phyloP scores from a whole-genome alignment of 768 basidiomycete genomes.

The Phanerochaete carnosa region DNA sequence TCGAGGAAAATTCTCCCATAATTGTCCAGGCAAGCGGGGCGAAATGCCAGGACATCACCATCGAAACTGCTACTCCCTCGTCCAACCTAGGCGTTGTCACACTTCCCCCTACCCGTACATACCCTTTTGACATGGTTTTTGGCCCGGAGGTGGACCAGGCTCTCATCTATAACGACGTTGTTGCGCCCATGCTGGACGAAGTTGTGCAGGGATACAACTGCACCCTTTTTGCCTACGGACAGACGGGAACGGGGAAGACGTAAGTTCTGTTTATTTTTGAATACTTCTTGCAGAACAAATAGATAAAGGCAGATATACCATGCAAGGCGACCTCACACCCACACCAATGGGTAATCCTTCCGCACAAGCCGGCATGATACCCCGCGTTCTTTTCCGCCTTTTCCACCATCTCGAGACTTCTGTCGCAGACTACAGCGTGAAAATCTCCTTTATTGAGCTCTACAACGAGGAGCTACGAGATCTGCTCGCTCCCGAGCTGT shows the following conservation, averaged over 20 bases:
- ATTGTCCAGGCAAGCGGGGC: slow-evolving; percentile 80
- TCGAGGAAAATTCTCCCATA: slow-evolving; percentile 82
- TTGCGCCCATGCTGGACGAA: slow-evolving; percentile 88
- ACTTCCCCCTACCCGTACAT: slow-evolving; percentile 77
- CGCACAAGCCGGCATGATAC: slow-evolving; percentile 91
- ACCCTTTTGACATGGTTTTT: slow-evolving; percentile 94
- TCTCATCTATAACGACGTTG: slow-evolving; percentile 91
- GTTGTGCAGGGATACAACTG: slow-evolving; percentile 97
- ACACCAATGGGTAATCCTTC: slow-evolving; percentile 88
- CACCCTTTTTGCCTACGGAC: slow-evolving; percentile 96
- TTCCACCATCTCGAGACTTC: slow-evolving; percentile 84
- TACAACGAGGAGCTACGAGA: slow-evolving; percentile 99
- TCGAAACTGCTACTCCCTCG: slow-evolving; percentile 70
- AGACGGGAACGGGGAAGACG: slow-evolving; percentile 99
- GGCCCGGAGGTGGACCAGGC: slow-evolving; percentile 96
- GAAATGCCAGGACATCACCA: slow-evolving; percentile 70
- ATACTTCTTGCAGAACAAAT: neutral
- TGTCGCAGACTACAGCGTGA: slow-evolving; percentile 83
- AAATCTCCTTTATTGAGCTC: slow-evolving; percentile 90
- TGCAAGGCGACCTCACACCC: slow-evolving; percentile 90
- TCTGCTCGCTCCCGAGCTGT: slow-evolving; percentile 77
- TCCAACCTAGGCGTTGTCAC: slow-evolving; percentile 73
- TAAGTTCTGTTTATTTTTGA: slow-evolving; percentile 37
- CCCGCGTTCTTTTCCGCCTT: slow-evolving; percentile 85
- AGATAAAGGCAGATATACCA: slow-evolving; percentile 64